Conservation (phyloP, 2,329 filamentous ascomycete species). For the Colletotrichum tanaceti region DNA sequence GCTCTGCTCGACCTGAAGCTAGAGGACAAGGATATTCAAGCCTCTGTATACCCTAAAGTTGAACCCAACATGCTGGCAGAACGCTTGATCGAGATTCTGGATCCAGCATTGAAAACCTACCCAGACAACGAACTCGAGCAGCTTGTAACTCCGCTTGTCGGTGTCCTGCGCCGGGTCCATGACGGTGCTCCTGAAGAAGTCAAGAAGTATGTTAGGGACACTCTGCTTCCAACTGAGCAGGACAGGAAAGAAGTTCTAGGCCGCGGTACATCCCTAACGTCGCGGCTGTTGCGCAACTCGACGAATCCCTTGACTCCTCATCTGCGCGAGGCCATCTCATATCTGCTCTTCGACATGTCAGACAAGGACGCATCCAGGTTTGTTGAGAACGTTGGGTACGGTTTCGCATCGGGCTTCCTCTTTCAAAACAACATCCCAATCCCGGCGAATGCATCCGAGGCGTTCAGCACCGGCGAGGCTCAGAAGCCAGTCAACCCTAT, state of each 20-base stretch:
- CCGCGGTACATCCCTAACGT: conserved; percentile 77
- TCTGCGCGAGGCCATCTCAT: conserved; percentile 78
- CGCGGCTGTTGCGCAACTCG: conserved; percentile 81
- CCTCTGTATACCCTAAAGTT: conserved; percentile 74
- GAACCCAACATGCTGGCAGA: conserved; percentile 70
- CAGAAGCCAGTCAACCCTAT: conserved; percentile 77
- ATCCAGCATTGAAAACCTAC: conserved; percentile 73
- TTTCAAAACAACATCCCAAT: conserved; percentile 85
- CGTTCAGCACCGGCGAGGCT: conserved; percentile 51
- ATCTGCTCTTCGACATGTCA: conserved; percentile 88
- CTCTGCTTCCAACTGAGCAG: conserved; percentile 79
- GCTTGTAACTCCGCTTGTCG: conserved; percentile 77
- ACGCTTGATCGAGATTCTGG: conserved; percentile 77
- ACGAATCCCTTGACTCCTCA: conserved; percentile 78
- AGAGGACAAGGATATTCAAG: conserved; percentile 62
- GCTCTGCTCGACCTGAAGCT: conserved; percentile 83
- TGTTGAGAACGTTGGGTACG: conserved; percentile 93
- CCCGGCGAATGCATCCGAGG: conserved; percentile 73
- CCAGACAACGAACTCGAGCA: conserved; percentile 77
- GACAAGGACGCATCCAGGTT: conserved; percentile 82
- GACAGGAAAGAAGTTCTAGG: conserved; percentile 85
- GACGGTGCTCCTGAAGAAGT: conserved; percentile 73
- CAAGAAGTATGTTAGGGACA: conserved; percentile 70
- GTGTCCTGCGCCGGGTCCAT: conserved; percentile 77
- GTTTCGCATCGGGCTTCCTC: conserved; percentile 90